Evolutionary conservation across 1,284 basidiomycete species (phyloP).

Genomic region (Leccinum ponderosum): DNA sequence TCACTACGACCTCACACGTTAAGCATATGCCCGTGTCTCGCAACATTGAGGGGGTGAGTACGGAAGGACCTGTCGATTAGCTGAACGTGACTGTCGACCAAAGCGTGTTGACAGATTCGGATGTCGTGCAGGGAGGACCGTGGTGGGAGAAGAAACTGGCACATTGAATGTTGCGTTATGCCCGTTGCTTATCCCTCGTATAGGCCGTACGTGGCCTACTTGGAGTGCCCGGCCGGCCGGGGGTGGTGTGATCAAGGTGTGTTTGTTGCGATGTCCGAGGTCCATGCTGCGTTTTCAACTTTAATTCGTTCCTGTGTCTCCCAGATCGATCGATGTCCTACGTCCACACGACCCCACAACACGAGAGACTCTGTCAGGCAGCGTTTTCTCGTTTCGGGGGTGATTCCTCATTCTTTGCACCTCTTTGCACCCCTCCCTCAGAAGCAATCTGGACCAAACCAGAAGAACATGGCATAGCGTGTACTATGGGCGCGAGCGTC

Average conservation of each 20-base stretch:
- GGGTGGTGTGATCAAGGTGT: background rate
- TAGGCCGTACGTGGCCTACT: background rate
- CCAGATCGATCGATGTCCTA: background rate
- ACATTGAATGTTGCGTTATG: background rate
- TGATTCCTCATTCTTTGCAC: background rate
- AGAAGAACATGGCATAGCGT: too few relatives aligned
- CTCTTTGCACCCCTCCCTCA: background rate
- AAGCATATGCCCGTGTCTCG: constrained; percentile 10
- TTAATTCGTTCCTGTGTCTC: background rate
- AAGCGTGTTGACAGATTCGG: background rate
- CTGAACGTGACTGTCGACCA: background rate
- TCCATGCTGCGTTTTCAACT: background rate
- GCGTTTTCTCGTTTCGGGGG: background rate
- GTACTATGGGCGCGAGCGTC: background rate
- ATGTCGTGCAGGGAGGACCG: background rate
- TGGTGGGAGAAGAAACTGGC: background rate
- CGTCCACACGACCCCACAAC: background rate
- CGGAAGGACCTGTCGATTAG: background rate
- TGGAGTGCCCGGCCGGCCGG: background rate
- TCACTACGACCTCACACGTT: constrained; percentile 17
- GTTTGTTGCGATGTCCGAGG: background rate
- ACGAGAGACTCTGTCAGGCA: background rate
- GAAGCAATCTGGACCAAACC: background rate
- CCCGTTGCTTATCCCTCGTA: background rate
- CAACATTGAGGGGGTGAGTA: background rate